These are phyloP conservation scores for Wallacemonas sp. DNA, from an alignment of 208 protist species.

Conservation along the genomic window DNA sequence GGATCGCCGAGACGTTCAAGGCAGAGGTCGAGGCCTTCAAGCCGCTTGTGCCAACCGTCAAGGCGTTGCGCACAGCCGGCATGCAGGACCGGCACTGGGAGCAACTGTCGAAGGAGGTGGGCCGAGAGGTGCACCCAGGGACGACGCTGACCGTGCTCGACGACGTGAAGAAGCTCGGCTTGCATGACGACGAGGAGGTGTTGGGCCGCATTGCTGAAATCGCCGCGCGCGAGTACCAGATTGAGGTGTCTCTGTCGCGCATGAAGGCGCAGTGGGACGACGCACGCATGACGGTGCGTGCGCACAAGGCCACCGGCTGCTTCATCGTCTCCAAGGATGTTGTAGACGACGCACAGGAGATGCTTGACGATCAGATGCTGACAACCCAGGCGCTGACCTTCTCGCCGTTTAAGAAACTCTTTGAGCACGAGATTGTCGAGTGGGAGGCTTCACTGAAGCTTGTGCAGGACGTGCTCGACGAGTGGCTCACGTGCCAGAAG, in stretches of 20 bases:
- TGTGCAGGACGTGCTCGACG: slow-evolving; percentile 92
- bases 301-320: slow-evolving; percentile 92
- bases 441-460: slow-evolving; percentile 92
- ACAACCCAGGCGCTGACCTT: slow-evolving; percentile 95
- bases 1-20: slow-evolving; percentile 88
- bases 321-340: slow-evolving; percentile 90
- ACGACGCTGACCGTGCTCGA: slow-evolving; percentile 88
- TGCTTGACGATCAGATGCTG: slow-evolving; percentile 95
- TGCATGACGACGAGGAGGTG: slow-evolving; percentile 81
- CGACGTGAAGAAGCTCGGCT: slow-evolving; percentile 69
- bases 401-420: slow-evolving; percentile 97
- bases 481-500: slow-evolving; percentile 94
- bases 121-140: slow-evolving; percentile 84
- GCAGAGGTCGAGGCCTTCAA: slow-evolving; percentile 95
- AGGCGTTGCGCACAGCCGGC: slow-evolving; percentile 93
- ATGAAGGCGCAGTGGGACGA: slow-evolving; percentile 95
- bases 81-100: slow-evolving; percentile 97
- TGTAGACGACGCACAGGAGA: slow-evolving; percentile 93
- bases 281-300: slow-evolving; percentile 79
- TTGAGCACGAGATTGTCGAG: slow-evolving; percentile 89
- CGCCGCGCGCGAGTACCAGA: slow-evolving; percentile 95
- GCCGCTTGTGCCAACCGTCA: slow-evolving; percentile 94
- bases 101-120: slow-evolving; percentile 91
- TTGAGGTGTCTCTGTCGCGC: slow-evolving; percentile 92
- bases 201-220: slow-evolving; percentile 92